A percentile compares a stretch with the other conserved stretches of the same genome.
These are phyloP conservation scores for Sporisorium iseilematis-ciliati DNA, from an alignment of 1,284 basidiomycete genomes.

Conservation along the genomic window DNA sequence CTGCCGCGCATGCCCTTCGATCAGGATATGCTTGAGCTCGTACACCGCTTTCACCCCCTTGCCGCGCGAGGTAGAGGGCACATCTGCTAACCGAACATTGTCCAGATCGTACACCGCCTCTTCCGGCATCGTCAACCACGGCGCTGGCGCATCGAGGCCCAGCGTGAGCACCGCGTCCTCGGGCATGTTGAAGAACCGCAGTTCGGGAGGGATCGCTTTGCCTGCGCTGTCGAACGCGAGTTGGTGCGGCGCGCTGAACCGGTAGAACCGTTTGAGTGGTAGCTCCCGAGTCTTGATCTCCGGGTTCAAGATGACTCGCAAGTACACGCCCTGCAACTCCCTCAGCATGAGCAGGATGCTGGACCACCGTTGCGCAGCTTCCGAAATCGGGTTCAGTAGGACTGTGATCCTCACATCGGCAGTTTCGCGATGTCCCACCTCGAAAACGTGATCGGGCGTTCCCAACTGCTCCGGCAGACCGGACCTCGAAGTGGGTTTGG, in stretches of 20 bases:
- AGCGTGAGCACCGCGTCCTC: constrained; percentile 85
- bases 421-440: constrained; percentile 77
- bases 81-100: constrained; percentile 85
- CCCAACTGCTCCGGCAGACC: constrained; percentile 36
- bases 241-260: constrained; percentile 77
- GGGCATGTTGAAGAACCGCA: constrained; percentile 71
- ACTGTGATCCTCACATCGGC: constrained; percentile 81
- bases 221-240: constrained; percentile 78
- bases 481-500: constrained; percentile 26
- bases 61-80: constrained; percentile 73
- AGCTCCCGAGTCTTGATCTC: constrained; percentile 74
- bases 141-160: constrained; percentile 85
- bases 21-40: constrained; percentile 87
- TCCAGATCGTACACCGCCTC: constrained; percentile 93
- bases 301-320: constrained; percentile 63
- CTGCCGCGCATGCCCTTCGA: constrained; percentile 94
- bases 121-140: constrained; percentile 91
- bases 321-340: constrained; percentile 46
- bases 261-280: constrained; percentile 93
- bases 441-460: constrained; percentile 69
- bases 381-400: constrained; percentile 86
- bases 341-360: constrained; percentile 72
- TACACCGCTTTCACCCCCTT: constrained; percentile 82
- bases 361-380: constrained; percentile 85
- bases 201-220: constrained; percentile 70